These are phyloP conservation scores for Pezicula radicicola DNA, from an alignment of 2,329 filamentous ascomycete species.

Conservation along the genomic window DNA sequence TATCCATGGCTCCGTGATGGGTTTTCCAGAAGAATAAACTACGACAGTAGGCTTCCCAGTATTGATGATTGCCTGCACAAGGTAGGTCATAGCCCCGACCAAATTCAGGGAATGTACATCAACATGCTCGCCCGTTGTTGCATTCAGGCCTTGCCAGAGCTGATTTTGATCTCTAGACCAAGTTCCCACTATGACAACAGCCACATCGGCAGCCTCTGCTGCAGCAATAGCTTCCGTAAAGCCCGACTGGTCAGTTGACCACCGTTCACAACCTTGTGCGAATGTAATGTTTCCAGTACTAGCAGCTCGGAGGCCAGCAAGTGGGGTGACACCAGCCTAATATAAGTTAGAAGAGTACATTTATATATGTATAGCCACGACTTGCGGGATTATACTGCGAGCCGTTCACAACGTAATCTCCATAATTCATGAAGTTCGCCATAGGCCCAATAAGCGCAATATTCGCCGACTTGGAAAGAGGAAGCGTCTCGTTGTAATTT, in stretches of 20 bases:
- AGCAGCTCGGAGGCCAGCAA: constrained; percentile 63
- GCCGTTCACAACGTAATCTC: constrained; percentile 68
- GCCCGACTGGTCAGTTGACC: constrained; percentile 67
- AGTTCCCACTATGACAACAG: constrained; percentile 71
- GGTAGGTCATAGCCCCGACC: constrained; percentile 65
- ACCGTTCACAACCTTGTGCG: constrained; percentile 68
- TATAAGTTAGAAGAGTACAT: no score
- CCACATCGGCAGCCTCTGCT: constrained; percentile 65
- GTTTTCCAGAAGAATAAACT: constrained; percentile 78
- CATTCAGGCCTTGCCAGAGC: constrained; percentile 68
- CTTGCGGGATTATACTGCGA: constrained; percentile 50
- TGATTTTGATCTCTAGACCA: constrained; percentile 71
- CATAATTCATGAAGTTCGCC: constrained; percentile 71
- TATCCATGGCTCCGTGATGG: constrained; percentile 72
- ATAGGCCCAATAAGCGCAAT: constrained; percentile 75
- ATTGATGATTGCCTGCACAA: constrained; percentile 64
- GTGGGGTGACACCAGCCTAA: constrained; percentile 54
- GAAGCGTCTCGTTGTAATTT: constrained; percentile 64
- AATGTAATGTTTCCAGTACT: constrained; percentile 60
- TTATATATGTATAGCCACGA: no score
- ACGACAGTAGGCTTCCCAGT: constrained; percentile 75
- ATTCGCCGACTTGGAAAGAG: constrained; percentile 63
- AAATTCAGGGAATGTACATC: constrained; percentile 62
- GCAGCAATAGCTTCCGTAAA: constrained; percentile 64
- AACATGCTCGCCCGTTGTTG: constrained; percentile 73